Base-by-base conservation (phyloP, 371 early-diverging fungal species). In the Mortierella sp. region DNA sequence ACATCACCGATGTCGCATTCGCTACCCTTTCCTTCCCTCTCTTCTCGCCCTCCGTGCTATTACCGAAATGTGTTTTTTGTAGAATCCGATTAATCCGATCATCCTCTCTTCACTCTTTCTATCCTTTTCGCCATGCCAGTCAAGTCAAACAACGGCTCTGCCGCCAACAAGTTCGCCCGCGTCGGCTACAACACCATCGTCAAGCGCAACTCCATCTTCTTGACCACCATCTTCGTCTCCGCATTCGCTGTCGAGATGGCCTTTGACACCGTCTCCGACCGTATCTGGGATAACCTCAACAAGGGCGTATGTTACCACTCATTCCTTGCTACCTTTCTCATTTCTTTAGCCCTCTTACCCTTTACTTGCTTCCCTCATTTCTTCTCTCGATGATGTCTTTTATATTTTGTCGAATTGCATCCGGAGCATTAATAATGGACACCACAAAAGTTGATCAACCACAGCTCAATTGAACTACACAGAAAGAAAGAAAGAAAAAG, bases 211-310 rank as follows among this genome's bases (percentile, higher is more conserved):
- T 90, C 94, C 28, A 87, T 91, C 67, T 94, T 92, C 74, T 78
- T 93, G 67, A 77, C 88, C 81, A 84, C 92, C 75, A 90, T 96
- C 78, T 93, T 96, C 69, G 92, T 85, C 76, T 77, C 90, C 55
- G 97, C 96, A 47, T 92, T 95, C 72, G 93, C 86, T 28, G 92
- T 92, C 83, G 94, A 96, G 84, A 83, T 95, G 66, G 93, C 85
- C 67, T 94, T 93, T 78, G 95, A 95, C 83, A 84, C 86, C 43
- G 73, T 85, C 70, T 83, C 92, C 47, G 87, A 92, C 86, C 82
- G 84, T 68, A 61, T 94, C 65, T 96, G 94, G 94, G 94, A 95
- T 81, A 82, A 84, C 61, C 16, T 90, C 66, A 96, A 96, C 93
- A 88, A 91, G 85, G 96, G 96, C 58, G 97, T 96, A 91, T 92